Percentiles rank a stretch among this genome's conserved stretches.
phyloP scores from a whole-genome alignment of 2,329 filamentous ascomycete genomes.

The Fonsecaea erecta region DNA sequence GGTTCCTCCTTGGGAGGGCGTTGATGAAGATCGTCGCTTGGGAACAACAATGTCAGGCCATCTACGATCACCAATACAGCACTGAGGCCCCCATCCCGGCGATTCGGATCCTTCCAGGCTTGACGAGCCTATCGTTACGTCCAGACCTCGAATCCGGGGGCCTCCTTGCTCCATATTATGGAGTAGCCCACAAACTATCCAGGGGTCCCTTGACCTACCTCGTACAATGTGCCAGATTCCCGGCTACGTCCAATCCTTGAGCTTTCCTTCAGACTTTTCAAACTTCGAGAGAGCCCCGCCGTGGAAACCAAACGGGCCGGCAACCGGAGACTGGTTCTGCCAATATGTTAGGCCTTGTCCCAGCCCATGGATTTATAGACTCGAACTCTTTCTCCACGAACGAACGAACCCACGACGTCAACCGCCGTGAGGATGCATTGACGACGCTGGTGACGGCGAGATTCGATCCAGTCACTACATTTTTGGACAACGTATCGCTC shows the following conservation, averaged over 20 bases:
- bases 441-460: background rate
- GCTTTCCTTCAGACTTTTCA: background rate
- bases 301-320: background rate
- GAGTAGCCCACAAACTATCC: background rate
- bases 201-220: background rate
- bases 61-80: background rate
- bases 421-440: background rate
- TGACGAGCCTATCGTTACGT: background rate
- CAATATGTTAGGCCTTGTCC: background rate
- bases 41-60: background rate
- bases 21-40: background rate
- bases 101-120: background rate
- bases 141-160: background rate
- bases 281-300: background rate
- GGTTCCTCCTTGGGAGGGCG: too few relatives aligned
- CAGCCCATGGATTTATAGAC: background rate
- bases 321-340: background rate
- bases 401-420: background rate
- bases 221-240: background rate
- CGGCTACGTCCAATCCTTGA: background rate
- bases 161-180: background rate
- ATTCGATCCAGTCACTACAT: background rate
- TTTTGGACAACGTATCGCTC: background rate
- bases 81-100: background rate
- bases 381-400: too few relatives aligned